Conservation (phyloP, 352 stramenopile genomes). For the Peronospora destructor region DNA sequence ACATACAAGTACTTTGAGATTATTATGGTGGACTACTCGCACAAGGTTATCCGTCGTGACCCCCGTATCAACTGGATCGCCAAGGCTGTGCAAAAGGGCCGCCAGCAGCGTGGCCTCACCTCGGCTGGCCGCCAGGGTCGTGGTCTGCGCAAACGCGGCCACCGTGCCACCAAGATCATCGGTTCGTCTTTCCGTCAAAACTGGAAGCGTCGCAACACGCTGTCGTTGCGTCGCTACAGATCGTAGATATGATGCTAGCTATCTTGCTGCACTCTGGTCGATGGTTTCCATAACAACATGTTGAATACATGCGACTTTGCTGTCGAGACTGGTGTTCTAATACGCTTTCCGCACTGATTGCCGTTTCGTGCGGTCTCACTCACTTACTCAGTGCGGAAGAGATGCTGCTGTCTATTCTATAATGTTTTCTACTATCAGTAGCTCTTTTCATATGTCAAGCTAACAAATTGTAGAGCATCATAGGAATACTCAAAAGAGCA, state of each 20-base stretch:
- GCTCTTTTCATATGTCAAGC: neutral
- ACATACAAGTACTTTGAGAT: constrained; percentile 99
- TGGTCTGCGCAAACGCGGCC: constrained; percentile 96
- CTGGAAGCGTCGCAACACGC: constrained; percentile 98
- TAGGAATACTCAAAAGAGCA: neutral
- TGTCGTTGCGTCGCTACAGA: constrained; percentile 97
- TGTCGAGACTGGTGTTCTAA: constrained; percentile 25
- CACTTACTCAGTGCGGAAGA: too few relatives aligned
- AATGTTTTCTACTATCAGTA: neutral
- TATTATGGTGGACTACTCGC: constrained; percentile 97
- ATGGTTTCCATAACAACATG: constrained; percentile 20
- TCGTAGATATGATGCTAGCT: constrained; percentile 55
- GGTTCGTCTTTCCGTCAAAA: constrained; percentile 94
- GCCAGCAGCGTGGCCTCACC: constrained; percentile 98
- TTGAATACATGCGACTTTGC: constrained; percentile 42
- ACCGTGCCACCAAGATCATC: constrained; percentile 99
- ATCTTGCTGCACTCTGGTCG: constrained; percentile 22
- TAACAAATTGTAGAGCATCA: neutral
- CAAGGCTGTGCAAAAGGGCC: constrained; percentile 98
- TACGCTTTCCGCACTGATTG: too few relatives aligned
- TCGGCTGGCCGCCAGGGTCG: constrained; percentile 94
- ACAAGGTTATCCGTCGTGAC: constrained; percentile 98
- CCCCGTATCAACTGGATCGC: constrained; percentile 99
- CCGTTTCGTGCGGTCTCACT: too few relatives aligned
- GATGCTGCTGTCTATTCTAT: too few relatives aligned